These are phyloP conservation scores for Fusarium hostae DNA, from an alignment of 2,329 filamentous ascomycete genomes.

Conservation along the genomic window DNA sequence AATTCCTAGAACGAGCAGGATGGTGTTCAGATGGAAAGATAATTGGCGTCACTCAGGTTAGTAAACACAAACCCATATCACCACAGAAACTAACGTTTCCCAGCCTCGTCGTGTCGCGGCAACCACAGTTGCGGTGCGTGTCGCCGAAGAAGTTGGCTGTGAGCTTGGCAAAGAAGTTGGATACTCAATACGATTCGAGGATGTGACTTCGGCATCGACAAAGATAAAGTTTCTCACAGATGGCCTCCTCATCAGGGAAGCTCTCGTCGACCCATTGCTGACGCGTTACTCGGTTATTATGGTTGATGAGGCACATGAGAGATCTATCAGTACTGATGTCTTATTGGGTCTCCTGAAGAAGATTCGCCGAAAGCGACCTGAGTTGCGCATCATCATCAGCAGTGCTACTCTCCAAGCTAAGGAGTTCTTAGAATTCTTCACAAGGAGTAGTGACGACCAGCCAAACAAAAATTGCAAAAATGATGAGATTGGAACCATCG, in stretches of 20 bases:
- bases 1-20: slow-evolving; percentile 87
- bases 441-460: slow-evolving; percentile 52
- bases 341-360: slow-evolving; percentile 92
- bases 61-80: slow-evolving; percentile 40
- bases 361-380: slow-evolving; percentile 80
- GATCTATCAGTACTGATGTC: slow-evolving; percentile 92
- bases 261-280: slow-evolving; percentile 89
- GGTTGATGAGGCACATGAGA: slow-evolving; percentile 96
- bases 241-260: slow-evolving; percentile 89
- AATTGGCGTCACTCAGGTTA: slow-evolving; percentile 90
- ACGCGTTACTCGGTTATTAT: slow-evolving; percentile 95
- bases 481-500: slow-evolving; percentile 61
- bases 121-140: slow-evolving; percentile 86
- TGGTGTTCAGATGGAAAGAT: slow-evolving; percentile 87
- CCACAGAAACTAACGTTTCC: slow-evolving; percentile 22
- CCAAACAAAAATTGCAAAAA: slow-evolving; percentile 45
- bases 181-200: slow-evolving; percentile 92
- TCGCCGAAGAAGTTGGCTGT: slow-evolving; percentile 89
- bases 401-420: slow-evolving; percentile 94
- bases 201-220: slow-evolving; percentile 86
- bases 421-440: slow-evolving; percentile 84
- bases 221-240: slow-evolving; percentile 96
- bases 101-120: slow-evolving; percentile 91
- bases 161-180: slow-evolving; percentile 91
- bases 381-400: slow-evolving; percentile 88